Percentiles rank a stretch among this genome's conserved stretches.
Evolutionary conservation across 2,329 filamentous ascomycete genomes (phyloP).

Genomic region (Cordyceps cateniannulata): DNA sequence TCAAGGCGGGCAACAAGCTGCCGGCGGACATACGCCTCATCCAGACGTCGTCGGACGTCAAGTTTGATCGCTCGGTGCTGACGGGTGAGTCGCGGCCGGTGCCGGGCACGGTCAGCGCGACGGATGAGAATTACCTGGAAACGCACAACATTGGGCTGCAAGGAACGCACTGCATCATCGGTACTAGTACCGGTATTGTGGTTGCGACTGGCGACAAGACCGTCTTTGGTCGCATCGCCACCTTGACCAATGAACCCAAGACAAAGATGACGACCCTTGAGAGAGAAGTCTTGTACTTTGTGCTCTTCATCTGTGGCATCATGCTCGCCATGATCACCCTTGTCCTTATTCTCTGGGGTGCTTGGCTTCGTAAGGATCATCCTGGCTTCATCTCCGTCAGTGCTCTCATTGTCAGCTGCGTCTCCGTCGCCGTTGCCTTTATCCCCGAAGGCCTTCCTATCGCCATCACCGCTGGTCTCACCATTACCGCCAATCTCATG

Average conservation of each 20-base stretch:
- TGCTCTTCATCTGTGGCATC: conserved; percentile 60
- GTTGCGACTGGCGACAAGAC: conserved; percentile 67
- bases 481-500: conserved; percentile 73
- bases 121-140: conserved; percentile 69
- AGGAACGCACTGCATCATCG: conserved; percentile 71
- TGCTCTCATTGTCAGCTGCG: conserved; percentile 65
- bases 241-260: conserved; percentile 63
- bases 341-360: conserved; percentile 61
- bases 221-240: conserved; percentile 70
- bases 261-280: conserved; percentile 63
- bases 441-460: conserved; percentile 70
- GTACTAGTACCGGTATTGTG: conserved; percentile 59
- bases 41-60: conserved; percentile 60
- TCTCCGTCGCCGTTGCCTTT: conserved; percentile 67
- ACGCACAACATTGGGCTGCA: conserved; percentile 70
- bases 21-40: conserved; percentile 68
- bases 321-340: conserved; percentile 60
- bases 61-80: conserved; percentile 67
- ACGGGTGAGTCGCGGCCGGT: conserved; percentile 63
- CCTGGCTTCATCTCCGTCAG: conserved; percentile 68
- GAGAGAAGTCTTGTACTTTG: conserved; percentile 66
- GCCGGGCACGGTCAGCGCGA: conserved; percentile 56
- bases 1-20: conserved; percentile 67
- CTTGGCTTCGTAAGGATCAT: conserved; percentile 61
- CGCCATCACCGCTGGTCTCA: conserved; percentile 62